phyloP scores from a whole-genome alignment of 495 filamentous ascomycete genomes.

The Penicillium dipodomyicola region DNA sequence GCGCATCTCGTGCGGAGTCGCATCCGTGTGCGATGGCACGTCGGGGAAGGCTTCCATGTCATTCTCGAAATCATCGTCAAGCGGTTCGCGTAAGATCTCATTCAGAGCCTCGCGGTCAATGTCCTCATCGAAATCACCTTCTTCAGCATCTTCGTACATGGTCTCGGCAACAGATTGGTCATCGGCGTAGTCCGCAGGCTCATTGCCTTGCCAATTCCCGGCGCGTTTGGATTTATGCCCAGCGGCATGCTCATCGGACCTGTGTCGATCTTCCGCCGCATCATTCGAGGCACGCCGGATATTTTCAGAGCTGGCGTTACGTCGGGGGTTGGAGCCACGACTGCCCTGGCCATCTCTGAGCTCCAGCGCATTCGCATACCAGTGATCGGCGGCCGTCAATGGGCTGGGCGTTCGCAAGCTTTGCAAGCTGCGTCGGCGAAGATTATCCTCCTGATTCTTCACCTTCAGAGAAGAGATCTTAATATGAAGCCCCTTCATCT shows the following conservation, averaged over 20 bases:
- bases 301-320: conserved; percentile 23
- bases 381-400: conserved; percentile 74
- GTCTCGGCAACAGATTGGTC: conserved; percentile 47
- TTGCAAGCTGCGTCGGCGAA: conserved; percentile 80
- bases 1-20: conserved; percentile 79
- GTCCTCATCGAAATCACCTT: conserved; percentile 50
- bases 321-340: conserved; percentile 23
- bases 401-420: conserved; percentile 82
- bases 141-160: conserved; percentile 60
- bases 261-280: conserved; percentile 1
- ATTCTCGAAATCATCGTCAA: conserved; percentile 38
- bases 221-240: conserved; percentile 12
- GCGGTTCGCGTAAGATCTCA: conserved; percentile 44
- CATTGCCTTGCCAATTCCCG: conserved; percentile 9
- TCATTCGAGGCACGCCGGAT: conserved; percentile 8
- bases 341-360: conserved; percentile 31
- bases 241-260: conserved; percentile 4
- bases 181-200: conserved; percentile 26
- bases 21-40: conserved; percentile 21
- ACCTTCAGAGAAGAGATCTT: conserved; percentile 83
- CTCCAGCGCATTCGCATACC: conserved; percentile 60
- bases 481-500: conserved; percentile 92
- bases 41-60: conserved; percentile 10
- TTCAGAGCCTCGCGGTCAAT: conserved; percentile 50
- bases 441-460: conserved; percentile 75